These are phyloP conservation scores for Debaryomyces robertsiae DNA, from an alignment of 1,139 yeast genomes.

Conservation along the genomic window DNA sequence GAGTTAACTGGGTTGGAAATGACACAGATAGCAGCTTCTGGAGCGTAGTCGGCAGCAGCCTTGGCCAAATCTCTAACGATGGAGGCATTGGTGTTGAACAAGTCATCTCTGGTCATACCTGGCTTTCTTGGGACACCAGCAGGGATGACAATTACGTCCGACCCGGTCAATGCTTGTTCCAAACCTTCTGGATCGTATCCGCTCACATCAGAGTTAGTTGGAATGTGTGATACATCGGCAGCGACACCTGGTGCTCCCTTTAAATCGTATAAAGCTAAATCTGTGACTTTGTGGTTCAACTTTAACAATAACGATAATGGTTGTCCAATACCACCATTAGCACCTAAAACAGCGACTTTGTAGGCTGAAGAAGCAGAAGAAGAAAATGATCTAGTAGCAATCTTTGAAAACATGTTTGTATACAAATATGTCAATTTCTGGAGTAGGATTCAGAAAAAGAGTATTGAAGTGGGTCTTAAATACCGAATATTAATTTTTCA, in stretches of 20 bases:
- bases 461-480: conserved; percentile 2
- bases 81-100: conserved; percentile 90
- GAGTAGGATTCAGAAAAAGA: conserved; percentile 1
- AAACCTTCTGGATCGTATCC: conserved; percentile 69
- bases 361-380: conserved; percentile 62
- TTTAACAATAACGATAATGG: conserved; percentile 85
- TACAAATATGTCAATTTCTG: conserved; percentile 4
- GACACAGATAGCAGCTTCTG: conserved; percentile 73
- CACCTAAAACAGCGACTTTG: conserved; percentile 77
- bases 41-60: conserved; percentile 73
- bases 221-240: conserved; percentile 87
- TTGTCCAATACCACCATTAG: conserved; percentile 93
- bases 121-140: conserved; percentile 99
- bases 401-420: conserved; percentile 44
- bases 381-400: conserved; percentile 69
- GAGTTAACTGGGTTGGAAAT: conserved; percentile 97
- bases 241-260: conserved; percentile 92
- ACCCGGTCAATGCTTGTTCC: conserved; percentile 64
- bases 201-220: conserved; percentile 72
- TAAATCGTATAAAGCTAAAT: conserved; percentile 82
- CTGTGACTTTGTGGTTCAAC: conserved; percentile 59
- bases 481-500: conserved; percentile 6
- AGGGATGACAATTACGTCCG: conserved; percentile 84
- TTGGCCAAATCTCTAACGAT: conserved; percentile 83
- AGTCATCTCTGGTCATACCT: conserved; percentile 97